phyloP scores from a whole-genome alignment of 768 basidiomycete genomes.

The Candolleomyces efflorescens region DNA sequence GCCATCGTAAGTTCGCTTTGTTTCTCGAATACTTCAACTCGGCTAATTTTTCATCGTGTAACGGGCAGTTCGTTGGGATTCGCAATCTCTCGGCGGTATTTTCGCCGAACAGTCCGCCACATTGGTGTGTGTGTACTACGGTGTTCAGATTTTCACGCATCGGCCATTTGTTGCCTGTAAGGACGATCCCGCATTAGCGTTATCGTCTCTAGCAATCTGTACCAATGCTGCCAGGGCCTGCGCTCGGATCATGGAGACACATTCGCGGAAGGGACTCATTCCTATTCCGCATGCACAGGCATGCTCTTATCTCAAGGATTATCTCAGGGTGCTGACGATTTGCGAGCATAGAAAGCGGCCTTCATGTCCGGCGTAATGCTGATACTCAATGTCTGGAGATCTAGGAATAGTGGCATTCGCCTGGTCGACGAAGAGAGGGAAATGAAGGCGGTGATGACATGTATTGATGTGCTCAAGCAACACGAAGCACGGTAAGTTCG shows the following conservation, averaged over 20 bases:
- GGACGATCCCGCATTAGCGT: constrained; percentile 35
- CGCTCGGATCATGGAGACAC: not conserved
- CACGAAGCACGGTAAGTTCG: too few species aligned
- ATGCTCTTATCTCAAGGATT: too few species aligned
- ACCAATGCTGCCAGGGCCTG: constrained; percentile 77
- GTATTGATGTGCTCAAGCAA: too few species aligned
- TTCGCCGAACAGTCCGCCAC: constrained; percentile 55
- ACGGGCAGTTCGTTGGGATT: constrained; percentile 40
- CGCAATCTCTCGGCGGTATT: constrained; percentile 26
- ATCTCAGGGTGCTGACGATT: too few species aligned
- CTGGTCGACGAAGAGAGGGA: too few species aligned
- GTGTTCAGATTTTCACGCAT: constrained; percentile 70
- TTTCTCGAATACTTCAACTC: not conserved
- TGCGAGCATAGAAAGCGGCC: too few species aligned
- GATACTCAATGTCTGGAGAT: too few species aligned
- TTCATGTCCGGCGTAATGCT: too few species aligned
- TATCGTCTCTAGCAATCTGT: constrained; percentile 75
- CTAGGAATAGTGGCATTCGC: too few species aligned
- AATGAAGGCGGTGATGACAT: too few species aligned
- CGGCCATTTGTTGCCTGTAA: constrained; percentile 72
- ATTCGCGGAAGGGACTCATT: too few species aligned
- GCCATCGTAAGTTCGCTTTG: constrained; percentile 33
- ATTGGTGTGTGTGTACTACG: constrained; percentile 41
- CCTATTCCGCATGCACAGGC: too few species aligned
- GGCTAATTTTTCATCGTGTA: not conserved